These are phyloP conservation scores for Trifolium repens DNA, from an alignment of 306 rosid genomes.

Conservation along the genomic window DNA sequence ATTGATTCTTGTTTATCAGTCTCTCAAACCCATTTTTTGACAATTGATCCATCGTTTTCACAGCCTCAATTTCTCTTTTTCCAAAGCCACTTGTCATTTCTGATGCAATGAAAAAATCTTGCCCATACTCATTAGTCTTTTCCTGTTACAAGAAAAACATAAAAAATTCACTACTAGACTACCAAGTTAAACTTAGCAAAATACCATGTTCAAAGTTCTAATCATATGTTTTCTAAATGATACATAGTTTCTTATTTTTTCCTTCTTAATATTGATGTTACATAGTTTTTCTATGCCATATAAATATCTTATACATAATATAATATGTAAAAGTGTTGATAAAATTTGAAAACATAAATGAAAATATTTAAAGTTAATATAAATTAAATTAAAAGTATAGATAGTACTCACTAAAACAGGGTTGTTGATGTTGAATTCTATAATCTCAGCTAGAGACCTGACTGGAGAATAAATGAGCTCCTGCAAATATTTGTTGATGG, in stretches of 20 bases:
- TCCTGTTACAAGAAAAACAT: conserved; percentile 46
- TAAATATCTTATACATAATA: not conserved
- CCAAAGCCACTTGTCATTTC: conserved; percentile 60
- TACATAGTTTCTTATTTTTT: not conserved
- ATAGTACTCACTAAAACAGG: conserved; percentile 48
- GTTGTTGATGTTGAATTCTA: conserved; percentile 58
- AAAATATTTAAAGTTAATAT: not conserved
- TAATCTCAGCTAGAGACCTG: conserved; percentile 58
- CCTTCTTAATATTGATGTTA: too few species aligned
- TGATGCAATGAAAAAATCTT: conserved; percentile 49
- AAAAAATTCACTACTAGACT: not conserved
- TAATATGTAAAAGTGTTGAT: not conserved
- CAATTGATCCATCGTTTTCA: conserved; percentile 42
- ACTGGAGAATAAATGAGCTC: conserved; percentile 61
- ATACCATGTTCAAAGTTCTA: not conserved
- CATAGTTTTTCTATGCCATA: not conserved
- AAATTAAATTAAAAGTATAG: not conserved
- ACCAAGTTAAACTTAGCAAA: not conserved
- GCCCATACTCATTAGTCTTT: conserved; percentile 57
- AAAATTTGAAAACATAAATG: not conserved
- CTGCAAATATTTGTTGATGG: conserved; percentile 51
- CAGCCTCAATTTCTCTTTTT: conserved; percentile 40
- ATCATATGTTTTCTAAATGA: not conserved
- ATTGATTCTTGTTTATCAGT: conserved; percentile 44
- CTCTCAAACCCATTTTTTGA: conserved; percentile 58